Conservation (phyloP, 768 basidiomycete genomes). For the Pulveroboletus sp. region DNA sequence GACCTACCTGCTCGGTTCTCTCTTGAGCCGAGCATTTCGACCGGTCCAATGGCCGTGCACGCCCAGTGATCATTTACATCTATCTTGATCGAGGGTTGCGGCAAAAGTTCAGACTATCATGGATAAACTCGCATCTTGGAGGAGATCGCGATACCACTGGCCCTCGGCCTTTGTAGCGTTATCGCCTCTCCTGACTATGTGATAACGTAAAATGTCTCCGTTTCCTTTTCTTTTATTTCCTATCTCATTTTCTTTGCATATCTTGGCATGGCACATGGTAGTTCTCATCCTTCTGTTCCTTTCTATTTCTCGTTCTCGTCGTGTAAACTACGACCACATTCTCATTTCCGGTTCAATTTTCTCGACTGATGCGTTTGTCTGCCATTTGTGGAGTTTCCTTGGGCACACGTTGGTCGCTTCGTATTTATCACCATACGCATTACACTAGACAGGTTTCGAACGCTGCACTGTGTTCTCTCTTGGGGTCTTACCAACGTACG, state of each 20-base stretch:
- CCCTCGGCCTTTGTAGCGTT: neutral
- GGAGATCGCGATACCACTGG: neutral
- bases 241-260: neutral
- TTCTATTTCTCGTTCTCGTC: conserved; percentile 2
- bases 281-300: neutral
- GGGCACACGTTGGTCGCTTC: conserved; percentile 2
- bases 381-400: neutral
- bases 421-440: conserved; percentile 8
- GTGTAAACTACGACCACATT: conserved; percentile 9
- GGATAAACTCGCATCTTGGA: neutral
- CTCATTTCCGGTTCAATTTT: neutral
- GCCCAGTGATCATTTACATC: conserved; percentile 10
- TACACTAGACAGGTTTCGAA: conserved; percentile 9
- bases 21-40: conserved; percentile 20
- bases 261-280: neutral
- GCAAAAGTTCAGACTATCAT: neutral
- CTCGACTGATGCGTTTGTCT: neutral
- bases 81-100: neutral
- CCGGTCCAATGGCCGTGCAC: conserved; percentile 25
- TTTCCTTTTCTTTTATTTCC: neutral
- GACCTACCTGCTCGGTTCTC: conserved; percentile 24
- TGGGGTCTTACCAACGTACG: neutral
- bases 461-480: neutral
- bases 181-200: neutral
- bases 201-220: neutral